phyloP scores from a whole-genome alignment of 2,329 filamentous ascomycete species.

The Clarireedia monteithiana region DNA sequence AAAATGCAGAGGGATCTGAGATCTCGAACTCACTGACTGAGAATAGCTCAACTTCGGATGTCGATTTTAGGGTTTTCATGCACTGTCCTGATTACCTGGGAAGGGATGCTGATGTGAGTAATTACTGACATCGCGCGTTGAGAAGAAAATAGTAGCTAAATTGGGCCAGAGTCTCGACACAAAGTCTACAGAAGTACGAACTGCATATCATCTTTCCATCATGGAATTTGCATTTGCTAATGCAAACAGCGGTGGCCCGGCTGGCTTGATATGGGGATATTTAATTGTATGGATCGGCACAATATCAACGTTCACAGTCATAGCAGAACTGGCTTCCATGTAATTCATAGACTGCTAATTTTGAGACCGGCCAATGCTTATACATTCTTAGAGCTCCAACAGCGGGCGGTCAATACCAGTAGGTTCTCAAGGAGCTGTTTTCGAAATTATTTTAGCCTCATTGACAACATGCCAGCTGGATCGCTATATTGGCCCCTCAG shows the following conservation, averaged over 20 bases:
- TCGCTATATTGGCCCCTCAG: not conserved
- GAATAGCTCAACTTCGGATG: conserved; percentile 32
- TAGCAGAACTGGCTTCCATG: conserved; percentile 21
- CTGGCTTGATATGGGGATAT: conserved; percentile 33
- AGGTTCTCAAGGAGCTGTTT: not conserved
- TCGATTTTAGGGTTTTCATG: conserved; percentile 35
- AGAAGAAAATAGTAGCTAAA: not conserved
- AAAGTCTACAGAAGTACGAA: not conserved
- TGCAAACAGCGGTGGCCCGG: not conserved
- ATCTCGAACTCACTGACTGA: too few species aligned
- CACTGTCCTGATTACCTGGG: conserved; percentile 37
- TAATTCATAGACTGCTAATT: not conserved
- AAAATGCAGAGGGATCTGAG: too few species aligned
- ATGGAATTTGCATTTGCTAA: not conserved
- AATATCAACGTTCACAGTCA: conserved; percentile 11
- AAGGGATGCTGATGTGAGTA: conserved; percentile 13
- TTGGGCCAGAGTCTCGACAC: not conserved
- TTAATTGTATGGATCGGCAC: conserved; percentile 27
- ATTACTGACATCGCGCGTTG: not conserved
- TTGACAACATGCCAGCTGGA: not conserved
- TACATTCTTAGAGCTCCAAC: not conserved
- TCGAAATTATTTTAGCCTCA: not conserved
- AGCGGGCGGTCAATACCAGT: not conserved
- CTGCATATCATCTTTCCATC: not conserved
- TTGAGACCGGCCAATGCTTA: not conserved